A percentile compares a stretch with the other conserved stretches of the same genome.
Evolutionary conservation across 768 basidiomycete species (phyloP).

Genomic region (Russula compacta): DNA sequence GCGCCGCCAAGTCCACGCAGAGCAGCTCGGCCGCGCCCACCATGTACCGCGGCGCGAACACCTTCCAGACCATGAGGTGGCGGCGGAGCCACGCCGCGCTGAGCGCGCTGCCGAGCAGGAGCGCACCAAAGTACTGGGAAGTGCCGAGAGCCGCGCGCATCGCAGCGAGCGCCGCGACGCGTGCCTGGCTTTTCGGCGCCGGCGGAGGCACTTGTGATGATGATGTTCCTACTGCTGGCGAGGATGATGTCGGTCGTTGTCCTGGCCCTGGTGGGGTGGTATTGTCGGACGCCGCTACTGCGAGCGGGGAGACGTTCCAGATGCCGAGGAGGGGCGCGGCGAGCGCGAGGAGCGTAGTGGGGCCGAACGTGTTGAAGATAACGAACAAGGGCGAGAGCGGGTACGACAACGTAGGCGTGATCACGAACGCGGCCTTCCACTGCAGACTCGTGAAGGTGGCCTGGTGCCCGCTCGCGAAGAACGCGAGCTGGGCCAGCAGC

Average conservation of each 20-base stretch:
- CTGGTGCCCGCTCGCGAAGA: slow-evolving; percentile 90
- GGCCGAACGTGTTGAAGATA: slow-evolving; percentile 67
- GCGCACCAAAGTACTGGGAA: slow-evolving; percentile 56
- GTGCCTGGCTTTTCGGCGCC: slow-evolving; percentile 21
- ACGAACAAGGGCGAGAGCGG: slow-evolving; percentile 70
- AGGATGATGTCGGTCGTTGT: background rate
- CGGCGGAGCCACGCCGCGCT: slow-evolving; percentile 68
- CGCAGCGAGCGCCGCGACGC: background rate
- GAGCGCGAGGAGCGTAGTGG: slow-evolving; percentile 55
- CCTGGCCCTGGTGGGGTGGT: background rate
- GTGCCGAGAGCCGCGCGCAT: slow-evolving; percentile 30
- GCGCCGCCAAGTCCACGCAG: slow-evolving; percentile 58
- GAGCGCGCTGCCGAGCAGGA: slow-evolving; percentile 61
- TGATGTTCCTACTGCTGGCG: too few relatives aligned
- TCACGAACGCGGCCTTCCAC: slow-evolving; percentile 90
- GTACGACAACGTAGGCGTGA: slow-evolving; percentile 59
- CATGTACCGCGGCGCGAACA: slow-evolving; percentile 96
- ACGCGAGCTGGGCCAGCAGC: slow-evolving; percentile 65
- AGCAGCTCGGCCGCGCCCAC: slow-evolving; percentile 55
- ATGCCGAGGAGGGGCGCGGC: slow-evolving; percentile 63
- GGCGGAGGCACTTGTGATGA: background rate
- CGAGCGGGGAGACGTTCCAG: slow-evolving; percentile 75
- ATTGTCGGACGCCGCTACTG: background rate
- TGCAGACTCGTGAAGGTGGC: slow-evolving; percentile 82
- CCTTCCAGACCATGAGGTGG: slow-evolving; percentile 98